phyloP scores from a whole-genome alignment of 352 stramenopile species.

The Phytophthora pistaciae region DNA sequence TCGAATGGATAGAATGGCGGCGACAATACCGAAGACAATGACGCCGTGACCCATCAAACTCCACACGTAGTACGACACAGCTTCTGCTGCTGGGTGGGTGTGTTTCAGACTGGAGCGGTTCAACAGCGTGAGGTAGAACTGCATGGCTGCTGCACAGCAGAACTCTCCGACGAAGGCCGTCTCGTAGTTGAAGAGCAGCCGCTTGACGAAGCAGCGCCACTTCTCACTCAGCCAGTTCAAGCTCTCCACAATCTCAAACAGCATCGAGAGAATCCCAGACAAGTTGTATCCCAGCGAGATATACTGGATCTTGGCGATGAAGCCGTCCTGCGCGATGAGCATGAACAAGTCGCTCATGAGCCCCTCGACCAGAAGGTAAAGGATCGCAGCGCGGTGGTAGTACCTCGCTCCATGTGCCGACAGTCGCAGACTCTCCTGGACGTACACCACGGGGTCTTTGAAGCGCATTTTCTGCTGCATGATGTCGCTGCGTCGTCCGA shows the following conservation, averaged over 20 bases:
- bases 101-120: slow-evolving; percentile 25
- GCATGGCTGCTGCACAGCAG: slow-evolving; percentile 15
- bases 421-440: slow-evolving; percentile 25
- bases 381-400: slow-evolving; percentile 19
- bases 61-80: slow-evolving; percentile 27
- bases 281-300: slow-evolving; percentile 26
- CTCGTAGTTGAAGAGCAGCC: slow-evolving; percentile 33
- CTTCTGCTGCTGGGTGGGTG: slow-evolving; percentile 8
- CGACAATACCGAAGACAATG: slow-evolving; percentile 26
- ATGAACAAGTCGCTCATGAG: slow-evolving; percentile 35
- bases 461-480: slow-evolving; percentile 13
- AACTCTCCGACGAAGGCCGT: slow-evolving; percentile 26
- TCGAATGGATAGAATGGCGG: slow-evolving; percentile 18
- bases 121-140: slow-evolving; percentile 25
- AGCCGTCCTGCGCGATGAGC: slow-evolving; percentile 25
- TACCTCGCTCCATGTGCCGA: slow-evolving; percentile 22
- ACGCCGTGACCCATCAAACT: slow-evolving; percentile 18
- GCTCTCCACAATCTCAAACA: slow-evolving; percentile 31
- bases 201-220: slow-evolving; percentile 4
- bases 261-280: slow-evolving; percentile 22
- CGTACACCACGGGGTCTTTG: slow-evolving; percentile 19
- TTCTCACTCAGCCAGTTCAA: slow-evolving; percentile 11
- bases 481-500: slow-evolving; percentile 10
- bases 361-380: slow-evolving; percentile 33
- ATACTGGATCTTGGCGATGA: slow-evolving; percentile 28